Evolutionary conservation across 2,329 filamentous ascomycete genomes (phyloP).

Genomic region (Trichoderma lentiforme): DNA sequence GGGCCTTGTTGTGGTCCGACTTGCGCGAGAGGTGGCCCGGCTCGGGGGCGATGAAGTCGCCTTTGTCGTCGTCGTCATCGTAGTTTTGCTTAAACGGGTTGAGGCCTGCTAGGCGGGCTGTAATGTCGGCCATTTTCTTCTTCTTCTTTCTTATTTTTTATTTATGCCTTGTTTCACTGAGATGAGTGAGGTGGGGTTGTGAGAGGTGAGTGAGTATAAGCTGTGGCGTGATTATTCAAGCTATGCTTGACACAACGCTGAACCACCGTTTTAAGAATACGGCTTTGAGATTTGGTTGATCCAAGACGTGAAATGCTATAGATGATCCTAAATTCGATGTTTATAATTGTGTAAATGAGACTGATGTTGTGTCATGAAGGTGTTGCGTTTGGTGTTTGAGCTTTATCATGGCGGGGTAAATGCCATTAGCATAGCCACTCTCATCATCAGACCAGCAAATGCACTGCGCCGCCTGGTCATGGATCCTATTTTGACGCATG

Average conservation of each 20-base stretch:
- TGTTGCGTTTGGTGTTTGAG: background rate
- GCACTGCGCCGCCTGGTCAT: background rate
- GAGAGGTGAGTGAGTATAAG: background rate
- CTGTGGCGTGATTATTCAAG: background rate
- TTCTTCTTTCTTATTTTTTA: background rate
- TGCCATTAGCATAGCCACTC: constrained; percentile 5
- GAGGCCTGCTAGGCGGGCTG: constrained; percentile 28
- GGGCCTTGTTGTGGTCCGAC: constrained; percentile 48
- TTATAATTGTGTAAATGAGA: background rate
- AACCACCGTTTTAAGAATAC: background rate
- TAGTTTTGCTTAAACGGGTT: constrained; percentile 31
- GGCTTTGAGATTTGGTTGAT: background rate
- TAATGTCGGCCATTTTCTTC: constrained; percentile 23
- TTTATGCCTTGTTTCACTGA: background rate
- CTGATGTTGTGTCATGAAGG: background rate
- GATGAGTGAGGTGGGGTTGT: background rate
- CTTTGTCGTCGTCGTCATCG: constrained; percentile 34
- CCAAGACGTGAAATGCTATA: background rate
- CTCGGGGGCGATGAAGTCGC: constrained; percentile 44
- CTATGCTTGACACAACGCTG: background rate
- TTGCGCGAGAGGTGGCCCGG: constrained; percentile 54
- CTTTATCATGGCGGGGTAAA: constrained; percentile 11
- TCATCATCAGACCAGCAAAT: constrained; percentile 10
- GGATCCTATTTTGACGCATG: background rate
- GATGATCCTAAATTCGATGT: background rate